These are phyloP conservation scores for Polychaeton citri DNA, from an alignment of 2,329 filamentous ascomycete species.

Conservation along the genomic window DNA sequence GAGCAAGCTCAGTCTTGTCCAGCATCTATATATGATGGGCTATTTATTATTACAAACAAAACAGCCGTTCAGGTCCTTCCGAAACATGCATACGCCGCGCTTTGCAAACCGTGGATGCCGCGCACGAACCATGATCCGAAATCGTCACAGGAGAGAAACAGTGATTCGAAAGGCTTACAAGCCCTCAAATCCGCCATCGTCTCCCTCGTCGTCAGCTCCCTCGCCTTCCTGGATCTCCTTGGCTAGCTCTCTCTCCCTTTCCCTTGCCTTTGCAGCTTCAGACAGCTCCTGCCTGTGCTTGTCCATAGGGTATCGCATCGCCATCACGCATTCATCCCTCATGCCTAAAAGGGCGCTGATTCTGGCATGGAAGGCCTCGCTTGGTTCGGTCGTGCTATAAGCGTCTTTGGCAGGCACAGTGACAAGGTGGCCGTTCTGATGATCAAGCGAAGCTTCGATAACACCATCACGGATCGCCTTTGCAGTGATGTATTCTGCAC, in stretches of 20 bases:
- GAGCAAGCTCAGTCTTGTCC: too few relatives aligned
- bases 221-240: constrained; percentile 99
- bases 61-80: too few relatives aligned
- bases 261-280: constrained; percentile 95
- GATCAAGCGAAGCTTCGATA: constrained; percentile 87
- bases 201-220: constrained; percentile 85
- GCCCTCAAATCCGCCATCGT: constrained; percentile 84
- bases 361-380: constrained; percentile 94
- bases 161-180: constrained; percentile 51
- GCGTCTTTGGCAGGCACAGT: constrained; percentile 94
- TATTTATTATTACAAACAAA: too few relatives aligned
- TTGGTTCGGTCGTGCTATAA: constrained; percentile 88
- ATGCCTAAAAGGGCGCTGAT: constrained; percentile 82
- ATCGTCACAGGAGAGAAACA: neutral
- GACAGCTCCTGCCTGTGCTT: constrained; percentile 94
- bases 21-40: too few relatives aligned
- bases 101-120: too few relatives aligned
- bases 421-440: constrained; percentile 95
- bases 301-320: constrained; percentile 99
- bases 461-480: constrained; percentile 97
- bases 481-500: constrained; percentile 95
- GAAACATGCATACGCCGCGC: too few relatives aligned
- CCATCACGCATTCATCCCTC: constrained; percentile 97
- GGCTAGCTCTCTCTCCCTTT: constrained; percentile 89
- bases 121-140: neutral